Evolutionary conservation across 2,329 filamentous ascomycete genomes (phyloP).

Genomic region (Cordyceps militaris): DNA sequence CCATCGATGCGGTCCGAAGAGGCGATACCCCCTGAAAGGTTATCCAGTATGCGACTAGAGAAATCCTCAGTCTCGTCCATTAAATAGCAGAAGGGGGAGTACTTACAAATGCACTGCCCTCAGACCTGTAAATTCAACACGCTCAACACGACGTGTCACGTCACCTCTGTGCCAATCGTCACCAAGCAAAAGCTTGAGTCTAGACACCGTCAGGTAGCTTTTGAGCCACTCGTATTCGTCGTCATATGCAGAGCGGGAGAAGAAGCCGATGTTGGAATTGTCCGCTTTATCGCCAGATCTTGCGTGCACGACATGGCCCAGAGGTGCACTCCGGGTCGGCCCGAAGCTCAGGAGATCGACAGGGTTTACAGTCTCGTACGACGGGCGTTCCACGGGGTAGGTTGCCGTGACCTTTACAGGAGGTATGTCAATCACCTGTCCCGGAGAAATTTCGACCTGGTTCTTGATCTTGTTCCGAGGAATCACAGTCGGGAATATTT

Average conservation of each 20-base stretch:
- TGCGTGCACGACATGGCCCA: conserved; percentile 26
- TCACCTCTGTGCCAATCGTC: conserved; percentile 20
- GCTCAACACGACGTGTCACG: conserved; percentile 26
- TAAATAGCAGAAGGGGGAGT: no score
- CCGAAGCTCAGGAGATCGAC: conserved; percentile 21
- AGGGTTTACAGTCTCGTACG: conserved; percentile 21
- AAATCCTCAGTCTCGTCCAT: no score
- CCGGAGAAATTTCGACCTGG: conserved; percentile 6
- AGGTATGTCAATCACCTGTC: conserved; percentile 3
- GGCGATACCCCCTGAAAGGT: background rate
- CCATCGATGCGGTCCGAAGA: background rate
- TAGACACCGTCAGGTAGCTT: conserved; percentile 29
- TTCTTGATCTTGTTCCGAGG: conserved; percentile 27
- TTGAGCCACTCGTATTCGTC: conserved; percentile 41
- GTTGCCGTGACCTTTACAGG: conserved; percentile 13
- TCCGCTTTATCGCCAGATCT: conserved; percentile 35
- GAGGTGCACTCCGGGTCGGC: conserved; percentile 20
- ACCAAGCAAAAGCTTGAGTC: background rate
- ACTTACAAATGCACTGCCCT: conserved; percentile 21
- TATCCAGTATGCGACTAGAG: background rate
- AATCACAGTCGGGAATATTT: conserved; percentile 20
- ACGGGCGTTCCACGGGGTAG: conserved; percentile 16
- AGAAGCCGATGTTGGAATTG: conserved; percentile 40
- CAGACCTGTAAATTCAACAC: conserved; percentile 36
- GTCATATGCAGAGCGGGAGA: conserved; percentile 32